phyloP scores from a whole-genome alignment of 805 yeast species.

The Metschnikowia gruessii region DNA sequence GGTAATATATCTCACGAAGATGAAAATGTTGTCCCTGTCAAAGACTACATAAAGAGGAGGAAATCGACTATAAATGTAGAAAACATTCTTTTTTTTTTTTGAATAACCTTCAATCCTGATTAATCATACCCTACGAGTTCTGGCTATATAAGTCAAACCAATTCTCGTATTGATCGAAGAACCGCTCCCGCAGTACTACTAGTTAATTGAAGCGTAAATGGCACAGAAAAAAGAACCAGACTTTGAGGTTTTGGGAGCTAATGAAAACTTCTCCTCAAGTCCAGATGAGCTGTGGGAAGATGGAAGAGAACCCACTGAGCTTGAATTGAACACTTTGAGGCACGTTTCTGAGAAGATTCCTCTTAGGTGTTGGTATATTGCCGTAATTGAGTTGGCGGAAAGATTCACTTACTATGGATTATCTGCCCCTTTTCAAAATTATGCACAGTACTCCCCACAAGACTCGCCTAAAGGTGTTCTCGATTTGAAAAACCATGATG shows the following conservation, averaged over 20 bases:
- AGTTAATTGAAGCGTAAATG: no score
- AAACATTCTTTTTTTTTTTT: no score
- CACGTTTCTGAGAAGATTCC: conserved; percentile 39
- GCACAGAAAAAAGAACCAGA: not conserved
- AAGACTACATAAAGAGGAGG: no score
- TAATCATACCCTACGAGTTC: no score
- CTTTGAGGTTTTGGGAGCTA: not conserved
- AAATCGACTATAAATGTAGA: no score
- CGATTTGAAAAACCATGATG: conserved; percentile 10
- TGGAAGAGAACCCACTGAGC: conserved; percentile 42
- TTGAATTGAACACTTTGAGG: conserved; percentile 49
- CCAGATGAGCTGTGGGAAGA: not conserved
- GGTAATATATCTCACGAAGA: no score
- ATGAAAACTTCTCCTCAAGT: not conserved
- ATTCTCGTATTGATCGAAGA: no score
- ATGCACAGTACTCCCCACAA: conserved; percentile 14
- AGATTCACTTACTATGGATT: conserved; percentile 17
- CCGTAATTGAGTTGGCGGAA: conserved; percentile 17
- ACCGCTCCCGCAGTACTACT: no score
- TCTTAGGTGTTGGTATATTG: conserved; percentile 17
- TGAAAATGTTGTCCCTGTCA: no score
- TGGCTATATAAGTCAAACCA: no score
- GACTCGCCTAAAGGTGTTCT: conserved; percentile 15
- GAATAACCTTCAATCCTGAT: no score
- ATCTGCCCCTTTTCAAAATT: conserved; percentile 20